Evolutionary conservation across 2,329 filamentous ascomycete genomes (phyloP).

Genomic region (Aureobasidium sp.): DNA sequence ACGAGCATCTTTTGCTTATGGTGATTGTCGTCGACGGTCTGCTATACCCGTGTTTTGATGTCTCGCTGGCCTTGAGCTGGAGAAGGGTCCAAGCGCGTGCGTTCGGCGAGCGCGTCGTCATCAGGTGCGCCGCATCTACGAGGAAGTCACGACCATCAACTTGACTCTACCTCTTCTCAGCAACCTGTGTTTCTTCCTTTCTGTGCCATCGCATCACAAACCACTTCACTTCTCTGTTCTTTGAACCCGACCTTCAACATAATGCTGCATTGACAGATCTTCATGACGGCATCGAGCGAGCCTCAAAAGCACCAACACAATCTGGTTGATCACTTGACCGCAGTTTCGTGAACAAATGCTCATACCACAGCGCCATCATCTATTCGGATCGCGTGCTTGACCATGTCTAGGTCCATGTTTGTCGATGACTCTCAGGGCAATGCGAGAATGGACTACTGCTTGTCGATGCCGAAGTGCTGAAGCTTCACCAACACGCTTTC

Average conservation of each 20-base stretch:
- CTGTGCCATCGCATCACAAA: neutral
- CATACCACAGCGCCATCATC: neutral
- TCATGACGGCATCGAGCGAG: neutral
- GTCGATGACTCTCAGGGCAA: neutral
- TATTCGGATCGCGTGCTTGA: neutral
- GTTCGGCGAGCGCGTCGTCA: neutral
- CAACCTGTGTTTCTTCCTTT: neutral
- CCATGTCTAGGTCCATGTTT: neutral
- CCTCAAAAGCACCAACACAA: neutral
- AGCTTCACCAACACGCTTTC: neutral
- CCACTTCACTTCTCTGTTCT: neutral
- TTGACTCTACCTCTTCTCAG: neutral
- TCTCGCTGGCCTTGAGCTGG: neutral
- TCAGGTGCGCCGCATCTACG: neutral
- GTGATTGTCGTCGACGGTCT: neutral
- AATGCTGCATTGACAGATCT: neutral
- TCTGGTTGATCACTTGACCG: neutral
- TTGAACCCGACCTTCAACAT: neutral
- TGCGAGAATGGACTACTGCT: neutral
- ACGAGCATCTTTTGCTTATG: slow-evolving; percentile 66
- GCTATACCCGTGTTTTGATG: neutral
- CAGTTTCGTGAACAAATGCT: neutral
- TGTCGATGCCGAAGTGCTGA: neutral
- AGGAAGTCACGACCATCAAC: neutral
- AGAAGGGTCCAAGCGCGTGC: neutral